Percentiles rank a stretch among this genome's conserved stretches.
phyloP scores from a whole-genome alignment of 164 flowering plant genomes.

The Kalanchoe fedtschenkoi region DNA sequence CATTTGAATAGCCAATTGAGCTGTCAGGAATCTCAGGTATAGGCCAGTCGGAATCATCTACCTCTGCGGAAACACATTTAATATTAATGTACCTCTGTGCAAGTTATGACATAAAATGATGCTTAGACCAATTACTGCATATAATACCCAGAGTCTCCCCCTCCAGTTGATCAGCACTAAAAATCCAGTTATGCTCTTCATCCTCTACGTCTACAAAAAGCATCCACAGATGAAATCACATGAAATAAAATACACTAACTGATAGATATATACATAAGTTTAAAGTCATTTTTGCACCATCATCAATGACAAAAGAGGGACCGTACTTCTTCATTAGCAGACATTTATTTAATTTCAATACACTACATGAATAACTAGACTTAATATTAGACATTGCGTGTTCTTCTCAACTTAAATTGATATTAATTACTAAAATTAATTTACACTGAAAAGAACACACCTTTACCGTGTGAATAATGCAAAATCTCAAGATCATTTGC shows the following conservation, averaged over 20 bases:
- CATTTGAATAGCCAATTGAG: slow-evolving; percentile 76
- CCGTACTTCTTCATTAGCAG: not conserved
- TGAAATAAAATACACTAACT: not conserved
- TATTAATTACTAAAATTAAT: no score
- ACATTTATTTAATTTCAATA: not conserved
- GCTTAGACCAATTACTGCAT: not conserved
- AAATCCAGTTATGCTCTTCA: slow-evolving; percentile 70
- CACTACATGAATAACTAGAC: no score
- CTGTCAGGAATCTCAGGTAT: slow-evolving; percentile 26
- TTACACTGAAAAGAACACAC: no score
- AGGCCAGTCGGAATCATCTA: slow-evolving; percentile 44
- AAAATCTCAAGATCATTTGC: no score
- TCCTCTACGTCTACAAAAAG: slow-evolving; percentile 29
- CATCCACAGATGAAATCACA: not conserved
- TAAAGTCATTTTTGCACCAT: not conserved
- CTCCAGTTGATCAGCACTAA: slow-evolving; percentile 60
- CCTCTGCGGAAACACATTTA: slow-evolving; percentile 20
- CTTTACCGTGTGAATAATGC: no score
- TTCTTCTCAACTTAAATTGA: no score
- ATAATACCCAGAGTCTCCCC: slow-evolving; percentile 24
- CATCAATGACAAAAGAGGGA: not conserved
- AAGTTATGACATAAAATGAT: not conserved
- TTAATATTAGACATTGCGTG: no score
- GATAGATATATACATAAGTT: not conserved
- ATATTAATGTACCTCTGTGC: not conserved